These are phyloP conservation scores for Cornus kousa DNA, from an alignment of 148 eudicot species.

Conservation along the genomic window DNA sequence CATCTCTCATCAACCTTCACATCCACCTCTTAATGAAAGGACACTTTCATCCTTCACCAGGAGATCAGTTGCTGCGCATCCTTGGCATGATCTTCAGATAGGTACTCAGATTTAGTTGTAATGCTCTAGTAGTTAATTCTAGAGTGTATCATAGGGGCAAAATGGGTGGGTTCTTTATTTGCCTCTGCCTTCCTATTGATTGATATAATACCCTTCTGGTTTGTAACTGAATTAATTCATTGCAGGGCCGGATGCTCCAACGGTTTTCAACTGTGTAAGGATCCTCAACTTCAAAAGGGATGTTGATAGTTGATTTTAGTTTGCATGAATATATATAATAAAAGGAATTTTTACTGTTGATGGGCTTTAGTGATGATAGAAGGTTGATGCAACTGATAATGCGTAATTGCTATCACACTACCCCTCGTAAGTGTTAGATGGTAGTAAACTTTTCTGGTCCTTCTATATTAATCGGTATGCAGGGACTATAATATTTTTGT, in stretches of 20 bases:
- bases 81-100: slow-evolving; percentile 89
- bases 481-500: background rate
- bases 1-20: slow-evolving; percentile 20
- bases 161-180: too few relatives aligned
- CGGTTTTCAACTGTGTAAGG: slow-evolving; percentile 61
- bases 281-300: slow-evolving; percentile 10
- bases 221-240: slow-evolving; percentile 4
- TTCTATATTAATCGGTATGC: background rate
- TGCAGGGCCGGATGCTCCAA: slow-evolving; percentile 79
- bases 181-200: too few relatives aligned
- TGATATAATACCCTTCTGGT: too few relatives aligned
- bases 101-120: slow-evolving; percentile 32
- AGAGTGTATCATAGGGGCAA: too few relatives aligned
- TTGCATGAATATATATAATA: too few relatives aligned
- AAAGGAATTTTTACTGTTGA: too few relatives aligned
- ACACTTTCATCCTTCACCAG: slow-evolving; percentile 66
- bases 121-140: too few relatives aligned
- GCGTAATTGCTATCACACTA: too few relatives aligned
- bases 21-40: slow-evolving; percentile 57
- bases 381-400: too few relatives aligned
- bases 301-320: slow-evolving; percentile 1
- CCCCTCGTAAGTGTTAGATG: background rate
- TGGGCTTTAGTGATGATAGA: too few relatives aligned
- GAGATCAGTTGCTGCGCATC: slow-evolving; percentile 77
- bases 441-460: too few relatives aligned